Base-by-base conservation (phyloP, 257 asterid genomes). In the Datura wrightii region DNA sequence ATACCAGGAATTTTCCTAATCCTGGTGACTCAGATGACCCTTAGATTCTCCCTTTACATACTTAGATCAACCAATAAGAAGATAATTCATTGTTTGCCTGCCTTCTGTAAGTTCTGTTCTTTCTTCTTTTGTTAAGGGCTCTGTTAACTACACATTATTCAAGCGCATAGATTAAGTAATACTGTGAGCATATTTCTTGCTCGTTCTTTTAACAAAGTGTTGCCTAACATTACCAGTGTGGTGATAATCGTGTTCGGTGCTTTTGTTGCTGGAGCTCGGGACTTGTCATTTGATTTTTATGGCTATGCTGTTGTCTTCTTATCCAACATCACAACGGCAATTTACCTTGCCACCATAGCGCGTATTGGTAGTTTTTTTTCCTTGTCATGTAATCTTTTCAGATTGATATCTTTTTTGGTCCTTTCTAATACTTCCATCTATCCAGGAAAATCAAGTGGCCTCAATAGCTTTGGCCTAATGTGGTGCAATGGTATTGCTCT, bases 381-480 rank as follows among this genome's bases (percentile, higher is more conserved):
- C 85, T 85, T 83, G 31, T 63, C 53, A 70, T 86, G 46, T 82
- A 76, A 37, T 11, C 79, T 63, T 76, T 81, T 87, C 83, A 54
- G 67, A 80, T 85, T 84, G 86, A 15, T 18, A 87, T 82, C 42
- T 79, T 83, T 80, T 42, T 36, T 31, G 79, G 71, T 69, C 58
- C 79, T 82, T 82, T 83, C 88, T 89, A 84, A 91, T 67, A 72
- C 34, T 63, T 52, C 82, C 76, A 65, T 72, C 37, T 55, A 13
- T 63, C 86, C 96, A 94, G 98, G 98, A 87, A 95, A 95, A 87
- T 91, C 98, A 74, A 92, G 98, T 80, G 98, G 97, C 74, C 98
- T 95, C 87, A 95, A 92, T 88, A 95, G 95, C 90, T 95, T 95
- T 85, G 98, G 98, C 71, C 98, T 95, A 66, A 95, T 95, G 98